Conservation (phyloP, 2,329 filamentous ascomycete genomes). For the Fusarium albosuccineum region DNA sequence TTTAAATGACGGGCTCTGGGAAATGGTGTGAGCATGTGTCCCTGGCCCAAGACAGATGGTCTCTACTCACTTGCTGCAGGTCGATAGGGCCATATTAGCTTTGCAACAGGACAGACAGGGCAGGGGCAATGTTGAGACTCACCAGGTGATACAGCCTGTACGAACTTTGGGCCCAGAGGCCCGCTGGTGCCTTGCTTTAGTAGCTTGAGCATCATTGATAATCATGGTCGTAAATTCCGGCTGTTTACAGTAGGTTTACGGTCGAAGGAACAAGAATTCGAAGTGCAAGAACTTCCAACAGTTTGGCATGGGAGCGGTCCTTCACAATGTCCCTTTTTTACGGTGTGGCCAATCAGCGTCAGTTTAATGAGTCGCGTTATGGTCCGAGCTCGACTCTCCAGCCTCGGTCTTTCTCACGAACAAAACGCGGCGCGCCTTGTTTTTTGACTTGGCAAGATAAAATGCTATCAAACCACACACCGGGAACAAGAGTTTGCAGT, state of each 20-base stretch:
- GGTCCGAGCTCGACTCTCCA: slow-evolving; percentile 14
- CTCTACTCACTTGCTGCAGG: no score
- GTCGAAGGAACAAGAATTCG: background rate
- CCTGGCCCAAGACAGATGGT: no score
- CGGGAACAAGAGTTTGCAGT: no score
- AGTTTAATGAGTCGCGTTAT: no score
- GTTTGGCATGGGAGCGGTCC: background rate
- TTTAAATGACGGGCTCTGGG: background rate
- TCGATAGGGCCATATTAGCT: background rate
- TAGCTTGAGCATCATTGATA: background rate
- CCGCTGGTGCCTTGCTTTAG: background rate
- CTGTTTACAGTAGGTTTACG: background rate
- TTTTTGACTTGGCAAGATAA: no score
- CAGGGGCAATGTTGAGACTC: background rate
- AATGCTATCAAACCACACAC: no score
- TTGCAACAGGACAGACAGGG: background rate
- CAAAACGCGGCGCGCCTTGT: no score
- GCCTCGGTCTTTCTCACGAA: no score
- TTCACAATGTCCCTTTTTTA: background rate
- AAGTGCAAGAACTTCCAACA: background rate
- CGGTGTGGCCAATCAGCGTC: background rate
- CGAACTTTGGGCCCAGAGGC: background rate
- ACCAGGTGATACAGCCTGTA: background rate
- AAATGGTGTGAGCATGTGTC: no score
- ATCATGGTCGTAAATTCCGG: background rate